Percentiles rank a stretch among this genome's conserved stretches.
These are phyloP conservation scores for Podospora pseudopauciseta DNA, from an alignment of 495 filamentous ascomycete species.

Conservation along the genomic window DNA sequence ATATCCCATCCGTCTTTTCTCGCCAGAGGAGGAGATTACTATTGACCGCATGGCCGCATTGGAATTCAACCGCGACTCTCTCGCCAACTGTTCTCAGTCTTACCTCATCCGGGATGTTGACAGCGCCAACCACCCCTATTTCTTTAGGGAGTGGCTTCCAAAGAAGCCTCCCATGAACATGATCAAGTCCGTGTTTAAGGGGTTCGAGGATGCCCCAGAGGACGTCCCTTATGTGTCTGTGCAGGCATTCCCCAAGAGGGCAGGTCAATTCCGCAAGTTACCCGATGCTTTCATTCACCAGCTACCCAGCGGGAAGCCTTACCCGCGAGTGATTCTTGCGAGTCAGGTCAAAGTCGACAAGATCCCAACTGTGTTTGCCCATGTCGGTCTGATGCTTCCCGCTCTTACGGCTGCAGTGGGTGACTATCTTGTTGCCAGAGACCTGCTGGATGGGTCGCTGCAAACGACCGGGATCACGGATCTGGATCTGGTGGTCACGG, in stretches of 20 bases:
- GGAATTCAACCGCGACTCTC: constrained; percentile 13
- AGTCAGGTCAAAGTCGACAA: constrained; percentile 43
- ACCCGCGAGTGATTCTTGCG: constrained; percentile 34
- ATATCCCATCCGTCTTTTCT: constrained; percentile 38
- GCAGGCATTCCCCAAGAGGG: constrained; percentile 50
- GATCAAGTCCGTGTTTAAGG: constrained; percentile 20
- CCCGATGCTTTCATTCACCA: constrained; percentile 10
- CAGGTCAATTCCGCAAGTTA: constrained; percentile 55
- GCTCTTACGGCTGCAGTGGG: constrained; percentile 70
- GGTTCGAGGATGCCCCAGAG: constrained; percentile 29
- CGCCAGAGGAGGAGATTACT: constrained; percentile 17
- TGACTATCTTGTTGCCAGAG: constrained; percentile 57
- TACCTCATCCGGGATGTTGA: constrained; percentile 35
- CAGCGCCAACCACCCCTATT: constrained; percentile 27
- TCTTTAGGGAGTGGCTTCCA: constrained; percentile 33
- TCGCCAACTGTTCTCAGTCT: constrained; percentile 15
- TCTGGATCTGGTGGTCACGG: constrained; percentile 60
- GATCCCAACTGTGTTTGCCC: constrained; percentile 56
- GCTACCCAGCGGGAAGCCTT: constrained; percentile 29
- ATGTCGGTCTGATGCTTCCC: constrained; percentile 71
- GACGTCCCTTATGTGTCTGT: constrained; percentile 50
- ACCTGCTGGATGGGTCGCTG: constrained; percentile 60
- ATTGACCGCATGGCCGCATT: constrained; percentile 15
- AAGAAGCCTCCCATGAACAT: constrained; percentile 35
- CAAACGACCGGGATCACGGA: constrained; percentile 51